A percentile compares a stretch with the other conserved stretches of the same genome.
Conservation (phyloP, 2,329 filamentous ascomycete genomes). For the Stachybotrys elegans region DNA sequence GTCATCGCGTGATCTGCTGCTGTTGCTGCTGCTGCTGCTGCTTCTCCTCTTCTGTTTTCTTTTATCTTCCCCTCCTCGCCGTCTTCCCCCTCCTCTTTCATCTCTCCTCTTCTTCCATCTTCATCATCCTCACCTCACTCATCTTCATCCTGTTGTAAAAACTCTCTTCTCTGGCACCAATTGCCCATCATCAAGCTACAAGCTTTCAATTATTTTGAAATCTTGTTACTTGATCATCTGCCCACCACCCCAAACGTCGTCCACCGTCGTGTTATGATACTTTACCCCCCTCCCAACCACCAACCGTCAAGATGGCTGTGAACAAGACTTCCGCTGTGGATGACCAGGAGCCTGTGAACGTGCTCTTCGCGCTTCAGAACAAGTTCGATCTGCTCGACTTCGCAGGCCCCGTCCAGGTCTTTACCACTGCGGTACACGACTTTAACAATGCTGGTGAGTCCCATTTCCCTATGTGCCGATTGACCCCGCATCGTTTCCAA, state of each 20-base stretch:
- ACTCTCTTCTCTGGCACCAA: conserved; percentile 6
- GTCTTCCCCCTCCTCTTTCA: conserved; percentile 17
- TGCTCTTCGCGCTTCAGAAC: conserved; percentile 55
- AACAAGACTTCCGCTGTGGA: conserved; percentile 53
- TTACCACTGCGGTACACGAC: conserved; percentile 47
- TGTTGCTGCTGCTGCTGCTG: conserved; percentile 9
- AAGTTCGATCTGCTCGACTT: conserved; percentile 58
- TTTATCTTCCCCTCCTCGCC: conserved; percentile 14
- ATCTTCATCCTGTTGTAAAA: conserved; percentile 11
- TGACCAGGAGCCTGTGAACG: conserved; percentile 52
- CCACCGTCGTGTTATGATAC: background rate
- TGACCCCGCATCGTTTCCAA: conserved; percentile 14
- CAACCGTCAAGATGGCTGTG: conserved; percentile 47
- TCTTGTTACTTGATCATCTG: no score
- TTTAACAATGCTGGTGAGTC: conserved; percentile 46
- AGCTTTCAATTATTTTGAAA: no score
- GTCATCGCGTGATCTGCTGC: conserved; percentile 13
- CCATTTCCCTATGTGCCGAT: no score
- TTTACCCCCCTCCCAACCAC: conserved; percentile 10
- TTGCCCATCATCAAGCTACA: no score
- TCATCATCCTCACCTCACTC: conserved; percentile 12
- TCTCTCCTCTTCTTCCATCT: conserved; percentile 12
- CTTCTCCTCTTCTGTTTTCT: conserved; percentile 13
- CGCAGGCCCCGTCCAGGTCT: conserved; percentile 48
- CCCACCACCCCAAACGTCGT: no score